Conservation (phyloP, 78 protist species). For the Dictyostelium brefeldianum region DNA sequence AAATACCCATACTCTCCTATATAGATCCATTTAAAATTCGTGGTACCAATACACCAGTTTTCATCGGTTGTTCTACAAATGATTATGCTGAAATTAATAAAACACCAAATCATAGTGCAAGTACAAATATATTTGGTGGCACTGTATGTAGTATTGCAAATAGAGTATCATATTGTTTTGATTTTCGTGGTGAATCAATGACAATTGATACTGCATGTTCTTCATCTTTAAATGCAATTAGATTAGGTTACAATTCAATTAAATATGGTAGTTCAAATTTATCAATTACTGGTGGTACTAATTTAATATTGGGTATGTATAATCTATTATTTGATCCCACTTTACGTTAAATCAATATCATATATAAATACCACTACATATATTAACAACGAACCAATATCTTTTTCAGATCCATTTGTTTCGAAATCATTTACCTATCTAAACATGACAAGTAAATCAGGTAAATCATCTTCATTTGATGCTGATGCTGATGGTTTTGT, state of each 20-base stretch:
- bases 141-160: background rate
- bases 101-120: background rate
- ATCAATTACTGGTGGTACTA: slow-evolving; percentile 89
- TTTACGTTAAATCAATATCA: too few relatives aligned
- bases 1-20: too few relatives aligned
- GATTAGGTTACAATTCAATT: slow-evolving; percentile 75
- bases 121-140: background rate
- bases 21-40: too few relatives aligned
- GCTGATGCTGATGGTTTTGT: background rate
- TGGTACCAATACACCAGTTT: too few relatives aligned
- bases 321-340: too few relatives aligned
- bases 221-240: slow-evolving; percentile 87
- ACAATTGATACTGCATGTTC: slow-evolving; percentile 84
- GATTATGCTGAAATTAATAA: background rate
- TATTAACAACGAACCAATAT: too few relatives aligned
- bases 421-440: background rate
- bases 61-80: background rate
- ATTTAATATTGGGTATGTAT: background rate
- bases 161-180: too few relatives aligned
- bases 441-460: background rate
- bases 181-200: too few relatives aligned
- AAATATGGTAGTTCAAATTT: slow-evolving; percentile 66
- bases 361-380: too few relatives aligned
- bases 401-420: background rate
- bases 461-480: background rate